Evolutionary conservation across 2,329 filamentous ascomycete genomes (phyloP).

Genomic region (Grosmannia huntii): DNA sequence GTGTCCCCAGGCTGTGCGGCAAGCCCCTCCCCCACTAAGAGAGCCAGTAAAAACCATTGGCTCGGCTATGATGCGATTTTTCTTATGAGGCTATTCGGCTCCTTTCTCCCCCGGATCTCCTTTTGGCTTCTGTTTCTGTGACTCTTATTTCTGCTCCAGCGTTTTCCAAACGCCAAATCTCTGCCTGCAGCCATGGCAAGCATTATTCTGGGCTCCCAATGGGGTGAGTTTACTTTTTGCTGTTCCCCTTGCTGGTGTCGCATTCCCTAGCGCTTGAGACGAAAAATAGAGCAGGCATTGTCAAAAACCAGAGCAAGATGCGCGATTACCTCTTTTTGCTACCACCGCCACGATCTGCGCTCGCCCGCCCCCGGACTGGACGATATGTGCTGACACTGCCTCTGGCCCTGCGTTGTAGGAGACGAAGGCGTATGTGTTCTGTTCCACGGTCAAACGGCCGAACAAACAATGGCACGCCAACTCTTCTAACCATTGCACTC

Average conservation of each 20-base stretch:
- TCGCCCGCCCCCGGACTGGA: not conserved
- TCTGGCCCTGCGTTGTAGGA: not conserved
- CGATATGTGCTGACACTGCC: not conserved
- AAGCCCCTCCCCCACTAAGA: not conserved
- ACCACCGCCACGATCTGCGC: not conserved
- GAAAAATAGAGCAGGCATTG: not conserved
- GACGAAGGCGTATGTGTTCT: constrained; percentile 8
- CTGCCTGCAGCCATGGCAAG: constrained; percentile 30
- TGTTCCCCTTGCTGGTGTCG: not conserved
- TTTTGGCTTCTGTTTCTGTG: not conserved
- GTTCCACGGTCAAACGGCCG: not conserved
- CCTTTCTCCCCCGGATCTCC: not conserved
- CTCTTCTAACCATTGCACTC: not conserved
- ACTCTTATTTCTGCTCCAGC: not conserved
- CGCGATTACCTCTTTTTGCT: not conserved
- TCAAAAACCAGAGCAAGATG: not conserved
- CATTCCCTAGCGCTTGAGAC: not conserved
- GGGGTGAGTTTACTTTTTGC: constrained; percentile 29
- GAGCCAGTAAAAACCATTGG: not conserved
- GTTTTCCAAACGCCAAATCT: not conserved
- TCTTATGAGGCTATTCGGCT: not conserved
- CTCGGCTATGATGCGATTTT: not conserved
- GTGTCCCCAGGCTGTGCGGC: not conserved
- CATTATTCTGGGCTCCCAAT: constrained; percentile 46
- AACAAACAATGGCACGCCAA: not conserved